Evolutionary conservation across 306 rosid genomes (phyloP).

Genomic region (Pueraria montana): DNA sequence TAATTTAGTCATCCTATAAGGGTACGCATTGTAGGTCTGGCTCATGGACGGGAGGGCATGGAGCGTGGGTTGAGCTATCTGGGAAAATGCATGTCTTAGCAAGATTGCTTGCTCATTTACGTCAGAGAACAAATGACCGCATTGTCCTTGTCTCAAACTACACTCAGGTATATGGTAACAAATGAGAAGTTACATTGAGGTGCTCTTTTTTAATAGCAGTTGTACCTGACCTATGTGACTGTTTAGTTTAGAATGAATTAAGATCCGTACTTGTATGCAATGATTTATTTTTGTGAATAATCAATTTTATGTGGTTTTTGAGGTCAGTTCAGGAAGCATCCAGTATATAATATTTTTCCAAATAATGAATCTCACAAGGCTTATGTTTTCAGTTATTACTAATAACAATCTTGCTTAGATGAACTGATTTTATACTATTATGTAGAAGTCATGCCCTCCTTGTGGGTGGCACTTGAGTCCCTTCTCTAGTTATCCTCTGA

Average conservation of each 20-base stretch:
- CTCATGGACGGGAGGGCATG: constrained; percentile 92
- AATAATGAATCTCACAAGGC: constrained; percentile 35
- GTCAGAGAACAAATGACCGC: constrained; percentile 84
- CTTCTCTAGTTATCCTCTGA: constrained; percentile 22
- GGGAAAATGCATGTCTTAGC: constrained; percentile 99
- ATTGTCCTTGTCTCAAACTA: constrained; percentile 97
- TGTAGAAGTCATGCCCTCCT: neutral
- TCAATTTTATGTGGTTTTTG: neutral
- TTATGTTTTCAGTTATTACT: neutral
- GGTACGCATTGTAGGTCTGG: constrained; percentile 73
- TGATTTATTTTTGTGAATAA: constrained; percentile 35
- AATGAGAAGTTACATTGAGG: constrained; percentile 1
- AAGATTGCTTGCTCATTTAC: constrained; percentile 87
- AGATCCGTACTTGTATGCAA: constrained; percentile 29
- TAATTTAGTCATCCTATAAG: constrained; percentile 33
- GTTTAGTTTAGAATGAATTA: constrained; percentile 23
- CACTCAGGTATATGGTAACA: constrained; percentile 75
- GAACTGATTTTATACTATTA: constrained; percentile 29
- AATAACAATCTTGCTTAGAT: neutral
- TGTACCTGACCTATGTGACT: constrained; percentile 25
- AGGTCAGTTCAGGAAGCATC: constrained; percentile 25
- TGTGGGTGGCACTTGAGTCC: constrained; percentile 1
- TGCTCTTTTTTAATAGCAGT: constrained; percentile 29
- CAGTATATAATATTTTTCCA: constrained; percentile 24
- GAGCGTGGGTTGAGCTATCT: constrained; percentile 95